Base-by-base conservation (phyloP, 352 stramenopile species). In the Globisporangium cystogenes region DNA sequence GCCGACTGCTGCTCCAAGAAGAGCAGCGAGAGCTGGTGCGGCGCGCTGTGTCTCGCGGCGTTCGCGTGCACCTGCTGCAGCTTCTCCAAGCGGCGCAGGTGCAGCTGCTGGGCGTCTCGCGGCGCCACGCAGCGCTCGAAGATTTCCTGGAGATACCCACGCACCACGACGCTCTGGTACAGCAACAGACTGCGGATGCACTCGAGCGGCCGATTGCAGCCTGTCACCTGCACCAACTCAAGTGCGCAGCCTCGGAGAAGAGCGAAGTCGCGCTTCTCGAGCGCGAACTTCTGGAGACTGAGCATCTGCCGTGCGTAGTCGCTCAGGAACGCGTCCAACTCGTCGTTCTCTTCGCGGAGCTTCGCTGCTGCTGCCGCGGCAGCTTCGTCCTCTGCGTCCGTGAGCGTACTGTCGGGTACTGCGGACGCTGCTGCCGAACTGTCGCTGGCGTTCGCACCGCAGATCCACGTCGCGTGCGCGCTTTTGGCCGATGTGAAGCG, bases 1-100 rank as follows among this genome's bases (percentile, higher is more conserved):
- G 88, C 73, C 0, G 73, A 90, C 37, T 90, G 71, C 39, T 87
- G 70, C 1, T 73, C 76, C 33, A 92, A 45, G 55, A 79, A 89
- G 12, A 86, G 59, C 24, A 75, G 67, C 0, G 82, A 89, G 10
- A 93, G 67, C 56, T 90, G 77, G 36, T 74, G 78, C 18, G 80
- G 74, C 1, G 83, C 59, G 33, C 78, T 89, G 51, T 85, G 72
- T 8, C 41, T 62, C 23, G 51, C 12, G 7, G 79, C 72, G 41
- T 74, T 84, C 1, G 69, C 55, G 48, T 86, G 71, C 1, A 48
- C 55, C 16, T 62, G 37, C 18, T 61, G 42, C 0, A 85, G 44
- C 4, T 55, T 55, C 35, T 76, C 53, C 54, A 86, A 62, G 10
- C 77, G 74, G 8, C 56, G 55, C 40, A 79, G 53, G 47, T 90